Evolutionary conservation across 75 land plant species (phyloP), one percentile per base, ranked within the genome.

Genomic region (Azolla pinnata): DNA sequence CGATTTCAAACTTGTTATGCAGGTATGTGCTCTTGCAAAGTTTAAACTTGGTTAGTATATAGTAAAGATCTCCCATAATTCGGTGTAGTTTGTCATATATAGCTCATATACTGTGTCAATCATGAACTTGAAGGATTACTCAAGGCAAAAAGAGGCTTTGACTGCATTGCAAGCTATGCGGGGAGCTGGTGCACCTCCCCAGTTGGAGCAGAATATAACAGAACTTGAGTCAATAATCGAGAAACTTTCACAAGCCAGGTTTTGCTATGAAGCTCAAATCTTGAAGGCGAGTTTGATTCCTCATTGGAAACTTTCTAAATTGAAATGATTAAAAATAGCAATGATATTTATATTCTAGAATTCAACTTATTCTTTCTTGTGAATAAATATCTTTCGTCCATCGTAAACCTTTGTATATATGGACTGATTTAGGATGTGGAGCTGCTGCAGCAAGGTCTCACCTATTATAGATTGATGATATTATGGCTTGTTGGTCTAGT

Each of bases 201-300:
- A 83, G 46, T 29, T 88, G 35, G 79, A 81, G 49, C 58, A 63
- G 44, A 86, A 83, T n/a, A 83, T 88, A 45, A 26, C 69, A 26
- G 79, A 81, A 5, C 60, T 80, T 50, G 87, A 93, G 69, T 67
- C 81, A 56, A 75, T 71, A 49, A 71, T 93, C 34, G 98, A 93
- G 56, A 56, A 67, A 45, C 68, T 71, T 42, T 75, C 87, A 5
- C 96, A 88, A 62, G 87, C 83, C 28, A 86, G 82, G 50, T 61
- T 85, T 16, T 89, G 96, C 60, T 88, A 79, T 67, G 96, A 93
- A 61, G 84, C 98, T 63, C 98, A 88, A 70, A 72, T 85, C 40
- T 27, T 86, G 20, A 78, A 81, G 78, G 97, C 79, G 49, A 40
- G n/a, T n/a, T n/a, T n/a, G n/a, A n/a, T n/a, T n/a, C n/a, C n/a